Evolutionary conservation across 495 filamentous ascomycete species (phyloP).

Genomic region (Penicillium lagena): DNA sequence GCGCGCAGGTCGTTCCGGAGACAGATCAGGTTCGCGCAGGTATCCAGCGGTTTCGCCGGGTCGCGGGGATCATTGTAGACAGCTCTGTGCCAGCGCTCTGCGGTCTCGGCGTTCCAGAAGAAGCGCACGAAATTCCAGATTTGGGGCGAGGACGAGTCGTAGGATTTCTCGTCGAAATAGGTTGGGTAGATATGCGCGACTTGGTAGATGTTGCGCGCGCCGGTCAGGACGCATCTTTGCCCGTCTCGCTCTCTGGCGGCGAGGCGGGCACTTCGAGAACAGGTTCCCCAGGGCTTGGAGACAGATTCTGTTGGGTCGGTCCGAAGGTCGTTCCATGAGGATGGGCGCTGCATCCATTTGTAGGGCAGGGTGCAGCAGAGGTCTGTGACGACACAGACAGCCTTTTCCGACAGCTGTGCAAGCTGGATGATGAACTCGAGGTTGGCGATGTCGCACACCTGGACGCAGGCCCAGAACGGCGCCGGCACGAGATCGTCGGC

Average conservation of each 20-base stretch:
- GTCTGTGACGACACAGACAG: not conserved
- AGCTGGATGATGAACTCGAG: constrained; percentile 1
- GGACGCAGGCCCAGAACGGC: constrained; percentile 7
- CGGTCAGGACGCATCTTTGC: constrained; percentile 6
- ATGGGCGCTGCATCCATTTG: not conserved
- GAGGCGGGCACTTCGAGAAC: not conserved
- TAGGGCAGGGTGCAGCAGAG: not conserved
- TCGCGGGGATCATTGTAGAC: constrained; percentile 1
- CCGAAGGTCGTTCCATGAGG: not conserved
- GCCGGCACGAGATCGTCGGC: not conserved
- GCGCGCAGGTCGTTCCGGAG: constrained; percentile 3
- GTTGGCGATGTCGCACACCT: constrained; percentile 5
- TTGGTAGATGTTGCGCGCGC: constrained; percentile 2
- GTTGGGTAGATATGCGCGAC: not conserved
- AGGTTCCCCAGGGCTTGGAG: not conserved
- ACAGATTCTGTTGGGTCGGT: not conserved
- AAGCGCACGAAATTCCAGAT: constrained; percentile 4
- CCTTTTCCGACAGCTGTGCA: not conserved
- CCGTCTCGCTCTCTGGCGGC: constrained; percentile 5
- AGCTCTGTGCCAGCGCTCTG: constrained; percentile 1
- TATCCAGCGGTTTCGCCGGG: not conserved
- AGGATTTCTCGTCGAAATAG: not conserved
- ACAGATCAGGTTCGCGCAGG: constrained; percentile 9
- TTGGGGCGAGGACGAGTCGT: not conserved
- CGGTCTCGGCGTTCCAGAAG: constrained; percentile 1